Conservation (phyloP, 192 early-diverging fungal species). For the Coemansia sp. region DNA sequence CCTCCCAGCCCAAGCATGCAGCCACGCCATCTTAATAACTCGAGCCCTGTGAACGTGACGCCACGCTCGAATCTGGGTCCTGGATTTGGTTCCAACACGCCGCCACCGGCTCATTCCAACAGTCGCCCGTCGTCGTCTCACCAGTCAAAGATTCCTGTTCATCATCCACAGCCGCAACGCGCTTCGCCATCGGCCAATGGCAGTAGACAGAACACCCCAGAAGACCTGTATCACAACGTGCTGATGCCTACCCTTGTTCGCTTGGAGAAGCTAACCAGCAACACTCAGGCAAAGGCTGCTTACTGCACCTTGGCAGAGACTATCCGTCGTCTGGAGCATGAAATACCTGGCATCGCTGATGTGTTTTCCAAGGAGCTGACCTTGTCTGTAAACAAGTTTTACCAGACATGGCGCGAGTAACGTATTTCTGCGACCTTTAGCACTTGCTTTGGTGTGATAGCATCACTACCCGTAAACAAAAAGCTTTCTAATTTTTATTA, state of each 20-base stretch:
- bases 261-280: constrained; percentile 52
- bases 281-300: constrained; percentile 46
- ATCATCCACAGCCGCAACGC: constrained; percentile 40
- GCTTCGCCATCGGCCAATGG: constrained; percentile 3
- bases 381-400: constrained; percentile 49
- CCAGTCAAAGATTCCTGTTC: constrained; percentile 23
- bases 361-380: constrained; percentile 55
- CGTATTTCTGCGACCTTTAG: background rate
- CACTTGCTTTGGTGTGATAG: too few relatives aligned
- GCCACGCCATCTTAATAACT: constrained; percentile 43
- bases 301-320: constrained; percentile 55
- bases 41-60: constrained; percentile 35
- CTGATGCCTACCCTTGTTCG: constrained; percentile 54
- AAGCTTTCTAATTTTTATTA: too few relatives aligned
- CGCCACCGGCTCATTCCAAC: constrained; percentile 19
- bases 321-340: constrained; percentile 53
- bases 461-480: too few relatives aligned
- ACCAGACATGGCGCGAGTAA: constrained; percentile 53
- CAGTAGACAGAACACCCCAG: constrained; percentile 33
- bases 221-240: constrained; percentile 56
- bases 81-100: constrained; percentile 33
- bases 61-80: constrained; percentile 34
- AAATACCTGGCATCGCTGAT: constrained; percentile 57
- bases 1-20: constrained; percentile 49
- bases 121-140: constrained; percentile 54